phyloP scores from a whole-genome alignment of 2,329 filamentous ascomycete genomes.

The Monosporascus sp. region DNA sequence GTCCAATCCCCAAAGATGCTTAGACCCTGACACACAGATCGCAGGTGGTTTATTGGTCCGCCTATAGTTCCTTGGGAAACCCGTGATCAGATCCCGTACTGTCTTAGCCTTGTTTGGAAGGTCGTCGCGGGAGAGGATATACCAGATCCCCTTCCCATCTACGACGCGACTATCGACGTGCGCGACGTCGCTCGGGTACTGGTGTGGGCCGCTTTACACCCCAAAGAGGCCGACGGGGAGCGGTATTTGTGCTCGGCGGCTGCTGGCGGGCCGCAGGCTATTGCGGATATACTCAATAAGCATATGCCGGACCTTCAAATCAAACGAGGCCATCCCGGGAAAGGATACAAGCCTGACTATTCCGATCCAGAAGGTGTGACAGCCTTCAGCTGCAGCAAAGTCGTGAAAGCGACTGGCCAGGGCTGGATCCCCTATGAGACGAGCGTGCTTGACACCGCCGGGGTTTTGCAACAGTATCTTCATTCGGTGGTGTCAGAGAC shows the following conservation, averaged over 20 bases:
- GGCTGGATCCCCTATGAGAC: conserved; percentile 29
- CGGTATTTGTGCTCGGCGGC: conserved; percentile 21
- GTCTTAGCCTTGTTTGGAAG: conserved; percentile 15
- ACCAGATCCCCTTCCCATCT: conserved; percentile 15
- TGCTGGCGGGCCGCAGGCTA: conserved; percentile 17
- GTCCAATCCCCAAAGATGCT: neutral
- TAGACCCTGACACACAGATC: neutral
- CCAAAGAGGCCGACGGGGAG: conserved; percentile 18
- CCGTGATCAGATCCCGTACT: conserved; percentile 15
- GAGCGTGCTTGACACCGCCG: conserved; percentile 44
- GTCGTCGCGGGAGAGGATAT: conserved; percentile 15
- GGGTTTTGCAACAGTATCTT: conserved; percentile 19
- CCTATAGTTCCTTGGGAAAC: conserved; percentile 21
- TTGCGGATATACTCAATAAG: conserved; percentile 20
- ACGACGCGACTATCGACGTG: conserved; percentile 19
- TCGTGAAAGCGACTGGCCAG: conserved; percentile 21
- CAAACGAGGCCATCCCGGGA: conserved; percentile 12
- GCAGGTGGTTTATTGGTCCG: conserved; percentile 22
- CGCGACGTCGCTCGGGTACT: conserved; percentile 23
- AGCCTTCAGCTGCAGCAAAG: conserved; percentile 24
- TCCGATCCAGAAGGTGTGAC: conserved; percentile 4
- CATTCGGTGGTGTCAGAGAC: neutral
- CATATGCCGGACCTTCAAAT: conserved; percentile 12
- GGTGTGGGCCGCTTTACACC: conserved; percentile 19
- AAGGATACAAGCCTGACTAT: conserved; percentile 19